Base-by-base conservation (phyloP, 805 yeast genomes). In the Suhomyces tanzawaensis region DNA sequence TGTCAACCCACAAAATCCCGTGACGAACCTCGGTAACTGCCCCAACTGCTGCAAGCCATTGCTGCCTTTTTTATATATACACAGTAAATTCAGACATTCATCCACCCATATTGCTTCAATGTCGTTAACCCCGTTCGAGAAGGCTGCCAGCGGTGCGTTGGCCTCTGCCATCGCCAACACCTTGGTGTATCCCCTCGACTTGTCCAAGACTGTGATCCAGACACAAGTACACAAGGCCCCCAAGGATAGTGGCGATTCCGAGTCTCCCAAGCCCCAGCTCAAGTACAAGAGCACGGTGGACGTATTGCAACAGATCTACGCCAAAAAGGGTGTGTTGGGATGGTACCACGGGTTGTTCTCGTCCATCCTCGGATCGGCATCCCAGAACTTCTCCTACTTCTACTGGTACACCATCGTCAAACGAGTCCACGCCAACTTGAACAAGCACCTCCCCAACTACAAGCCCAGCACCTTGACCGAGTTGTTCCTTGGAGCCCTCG, bases 381-480 rank as follows among this genome's bases (percentile, higher is more conserved):
- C 84, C 7, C 86, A 85, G 54, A 83, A 82, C 49, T 87, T 87
- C 55, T 81, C 87, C 21, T 87, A 87, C 60, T 87, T 87, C 59
- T 87, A 85, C 61, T 87, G 95, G 93, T 87, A 87, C 60, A 81
- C 89, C 4, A 63, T 84, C 28, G 79, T 85, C 13, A 76, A 86
- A 45, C 71, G 74, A 37, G 60, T 72, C 13, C 81, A 78, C 60
- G 69, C 74, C 42, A 64, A 60, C 34, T 40, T 62, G 33, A 42
- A 66, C 36, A 58, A 57, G 42, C 60, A 60, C 31, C 46, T 57
- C 12, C 69, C 69, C 39, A 56, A 65, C 47, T 59, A 62, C 53
- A 52, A 62, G 39, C 65, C 69, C 36, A 67, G 77, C 32, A 84
- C 93, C 0, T 64, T 78, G 1, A 78, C 77, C 45, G 95, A 87